Conservation (phyloP, 208 protist species). For the Leishmania tropica region DNA sequence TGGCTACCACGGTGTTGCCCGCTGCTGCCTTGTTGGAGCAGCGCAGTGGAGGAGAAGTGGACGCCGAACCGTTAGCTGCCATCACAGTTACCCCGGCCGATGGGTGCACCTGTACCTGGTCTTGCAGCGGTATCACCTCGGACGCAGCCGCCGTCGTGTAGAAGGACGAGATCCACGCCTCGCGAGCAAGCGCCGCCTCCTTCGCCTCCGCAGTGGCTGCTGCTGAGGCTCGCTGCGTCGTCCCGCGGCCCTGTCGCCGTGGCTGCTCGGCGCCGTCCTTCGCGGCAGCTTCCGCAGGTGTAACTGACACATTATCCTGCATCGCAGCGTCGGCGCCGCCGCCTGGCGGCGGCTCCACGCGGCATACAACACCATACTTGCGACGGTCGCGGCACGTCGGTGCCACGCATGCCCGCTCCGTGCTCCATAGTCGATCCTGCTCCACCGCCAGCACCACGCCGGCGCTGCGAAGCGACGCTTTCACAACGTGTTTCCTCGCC, state of each 20-base stretch:
- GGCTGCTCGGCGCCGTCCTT: background rate
- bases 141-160: conserved; percentile 19
- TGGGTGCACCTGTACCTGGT: conserved; percentile 36
- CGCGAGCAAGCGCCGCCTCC: conserved; percentile 12
- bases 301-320: background rate
- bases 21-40: conserved; percentile 11
- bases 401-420: conserved; percentile 8
- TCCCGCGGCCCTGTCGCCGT: too few relatives aligned
- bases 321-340: background rate
- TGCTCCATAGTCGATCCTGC: conserved; percentile 22
- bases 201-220: background rate
- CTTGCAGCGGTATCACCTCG: conserved; percentile 26
- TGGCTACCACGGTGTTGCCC: conserved; percentile 26
- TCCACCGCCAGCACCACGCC: conserved; percentile 22
- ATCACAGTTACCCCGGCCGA: conserved; percentile 35
- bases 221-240: background rate
- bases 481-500: conserved; percentile 1
- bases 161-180: conserved; percentile 30
- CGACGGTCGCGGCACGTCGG: conserved; percentile 1
- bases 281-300: background rate
- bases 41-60: background rate
- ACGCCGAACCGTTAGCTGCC: background rate
- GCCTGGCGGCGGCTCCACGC: conserved; percentile 7
- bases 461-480: background rate
- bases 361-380: conserved; percentile 27